Base-by-base conservation (phyloP, 2,329 filamentous ascomycete species). In the Bertia moriformis region DNA sequence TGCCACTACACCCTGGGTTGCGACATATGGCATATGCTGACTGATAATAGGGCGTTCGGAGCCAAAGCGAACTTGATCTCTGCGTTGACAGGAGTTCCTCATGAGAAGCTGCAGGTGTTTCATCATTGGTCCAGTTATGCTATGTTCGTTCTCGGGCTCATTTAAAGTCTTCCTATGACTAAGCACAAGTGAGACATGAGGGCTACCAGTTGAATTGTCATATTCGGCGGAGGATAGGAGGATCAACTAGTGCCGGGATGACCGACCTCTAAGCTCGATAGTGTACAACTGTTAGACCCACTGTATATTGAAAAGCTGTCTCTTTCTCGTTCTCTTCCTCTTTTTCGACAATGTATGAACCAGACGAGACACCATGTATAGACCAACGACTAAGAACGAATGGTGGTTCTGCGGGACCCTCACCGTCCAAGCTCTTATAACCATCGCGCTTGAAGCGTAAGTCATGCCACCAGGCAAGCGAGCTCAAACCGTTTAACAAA, bases 101-200 rank as follows among this genome's bases (percentile, higher is more conserved):
- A 74, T 41, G 73, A 77, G 47, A 67, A 66, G 40, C 59, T 77
- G 2, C 67, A 73, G 41, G 51, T 69, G n/a, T 71, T 67, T 48
- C 69, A 74, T 46, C 60, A 62, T 38, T 72, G 67, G 66, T 58
- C 64, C 3, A 61, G 62, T 35, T 72, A 68, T 51, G 68, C 66
- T 20, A 71, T 74, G 58, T 72, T 74, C 41, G 55, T 67, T 14
- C 56, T 74, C 1, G 68, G 69, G 0, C 53, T 77, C 3, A 45
- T 76, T 4, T 72, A 78, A 46, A 75, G 70, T 0, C 74, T 76
- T 38, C 72, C 72, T n/a, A n/a, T n/a, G n/a, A n/a, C n/a, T n/a
- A n/a, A n/a, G n/a, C n/a, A n/a, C n/a, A n/a, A n/a, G n/a, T n/a
- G n/a, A n/a, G n/a, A n/a, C n/a, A n/a, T n/a, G n/a, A n/a, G n/a